Evolutionary conservation across 306 rosid species (phyloP), one percentile per base, ranked within the genome.

Genomic region (Prunus mira): DNA sequence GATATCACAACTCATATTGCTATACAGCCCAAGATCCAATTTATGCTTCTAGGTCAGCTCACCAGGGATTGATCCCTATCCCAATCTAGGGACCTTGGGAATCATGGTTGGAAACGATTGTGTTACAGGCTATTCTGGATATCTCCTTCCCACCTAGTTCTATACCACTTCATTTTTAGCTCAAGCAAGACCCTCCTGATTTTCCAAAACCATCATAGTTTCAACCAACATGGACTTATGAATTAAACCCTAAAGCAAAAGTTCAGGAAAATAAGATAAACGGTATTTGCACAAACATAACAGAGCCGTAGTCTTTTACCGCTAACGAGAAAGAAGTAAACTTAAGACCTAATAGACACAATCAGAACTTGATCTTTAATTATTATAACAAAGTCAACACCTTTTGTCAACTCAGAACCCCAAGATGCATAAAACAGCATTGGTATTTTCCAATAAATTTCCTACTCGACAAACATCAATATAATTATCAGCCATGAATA

Each of bases 141-240:
- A 67, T 67, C 34, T 60, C 9, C 38, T 57, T 17, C 25, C 34
- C 17, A 14, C 65, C 38, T 5, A 60, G 19, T 12, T 25, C 19
- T 25, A 25, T 60, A 4, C 49, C 24, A 38, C 9, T 49, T 49
- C 60, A 17, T 7, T 47, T 49, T 69, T 18, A 49, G 45, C 73
- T 69, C 73, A 69, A 69, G 73, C 57, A 15, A 69, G 58, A 69
- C 30, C 58, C 43, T 15, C 19, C 57, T 69, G 12, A 49, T 49
- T 49, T 13, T 54, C 41, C 56, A 69, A 18, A 2, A 50, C 28
- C 55, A 41, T 34, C 52, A 38, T 4, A 13, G 18, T 14, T 19
- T 19, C 13, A 41, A 66, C 22, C 12, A 38, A 38, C 25, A 18
- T 15, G 6, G 6, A 56, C 25, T 56, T 56, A 20, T n/a, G 20